These are phyloP conservation scores for Fusarium annulatum DNA, from an alignment of 2,329 filamentous ascomycete species.

Conservation along the genomic window DNA sequence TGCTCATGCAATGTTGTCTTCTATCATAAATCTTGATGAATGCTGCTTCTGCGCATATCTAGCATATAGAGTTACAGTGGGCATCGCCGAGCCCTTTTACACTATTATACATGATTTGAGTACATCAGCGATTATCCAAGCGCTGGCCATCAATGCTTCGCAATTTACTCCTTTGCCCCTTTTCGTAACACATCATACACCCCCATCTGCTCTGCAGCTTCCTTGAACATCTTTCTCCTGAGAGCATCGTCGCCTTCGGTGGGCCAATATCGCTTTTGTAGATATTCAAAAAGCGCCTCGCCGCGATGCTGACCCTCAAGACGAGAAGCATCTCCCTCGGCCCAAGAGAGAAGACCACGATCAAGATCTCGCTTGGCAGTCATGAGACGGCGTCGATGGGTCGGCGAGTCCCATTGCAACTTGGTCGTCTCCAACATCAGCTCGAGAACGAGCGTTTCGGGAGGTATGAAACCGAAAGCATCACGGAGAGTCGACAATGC, in stretches of 20 bases:
- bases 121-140: constrained; percentile 11
- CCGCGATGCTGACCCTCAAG: constrained; percentile 52
- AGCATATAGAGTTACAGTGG: constrained; percentile 14
- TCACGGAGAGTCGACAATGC: constrained; percentile 58
- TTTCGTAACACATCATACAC: constrained; percentile 50
- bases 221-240: constrained; percentile 44
- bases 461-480: constrained; percentile 56
- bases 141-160: background rate
- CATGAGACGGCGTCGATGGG: constrained; percentile 55
- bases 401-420: constrained; percentile 55
- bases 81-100: background rate
- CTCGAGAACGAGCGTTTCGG: constrained; percentile 60
- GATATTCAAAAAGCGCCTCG: constrained; percentile 56
- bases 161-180: constrained; percentile 25
- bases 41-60: constrained; percentile 1
- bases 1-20: background rate
- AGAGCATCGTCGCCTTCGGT: constrained; percentile 38
- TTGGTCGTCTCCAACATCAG: constrained; percentile 58
- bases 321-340: constrained; percentile 47
- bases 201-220: constrained; percentile 57
- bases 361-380: constrained; percentile 58
- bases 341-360: constrained; percentile 47
- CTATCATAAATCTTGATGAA: constrained; percentile 5
- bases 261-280: constrained; percentile 55
- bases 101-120: constrained; percentile 11